These are phyloP conservation scores for Tricholoma sp. DNA, from an alignment of 768 basidiomycete species.

Conservation along the genomic window DNA sequence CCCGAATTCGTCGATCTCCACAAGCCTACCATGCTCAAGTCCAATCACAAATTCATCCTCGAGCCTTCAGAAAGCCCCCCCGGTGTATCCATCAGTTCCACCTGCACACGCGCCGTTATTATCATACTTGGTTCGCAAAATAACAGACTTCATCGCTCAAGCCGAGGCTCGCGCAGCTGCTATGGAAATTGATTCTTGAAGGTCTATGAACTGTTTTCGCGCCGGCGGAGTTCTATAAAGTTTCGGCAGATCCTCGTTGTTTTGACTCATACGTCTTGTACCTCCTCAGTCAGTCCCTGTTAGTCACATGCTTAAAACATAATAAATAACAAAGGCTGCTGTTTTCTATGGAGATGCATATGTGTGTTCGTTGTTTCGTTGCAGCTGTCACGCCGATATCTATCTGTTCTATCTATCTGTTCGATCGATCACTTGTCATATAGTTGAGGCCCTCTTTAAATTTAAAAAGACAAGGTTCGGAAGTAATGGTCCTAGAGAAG, in stretches of 20 bases:
- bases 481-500: no score
- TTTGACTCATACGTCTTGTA: not conserved
- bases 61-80: not conserved
- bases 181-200: slow-evolving; percentile 1
- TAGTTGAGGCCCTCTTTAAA: no score
- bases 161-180: slow-evolving; percentile 6
- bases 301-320: not conserved
- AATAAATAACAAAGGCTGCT: not conserved
- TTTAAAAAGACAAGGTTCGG: no score
- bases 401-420: slow-evolving; percentile 5
- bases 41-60: slow-evolving; percentile 5
- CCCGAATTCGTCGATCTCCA: not conserved
- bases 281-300: not conserved
- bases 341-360: not conserved
- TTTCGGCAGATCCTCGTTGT: not conserved
- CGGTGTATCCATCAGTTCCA: not conserved
- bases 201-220: not conserved
- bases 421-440: slow-evolving; percentile 3
- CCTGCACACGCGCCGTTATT: slow-evolving; percentile 17
- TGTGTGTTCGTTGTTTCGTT: not conserved
- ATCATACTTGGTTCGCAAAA: slow-evolving; percentile 22
- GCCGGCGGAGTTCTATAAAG: not conserved
- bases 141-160: slow-evolving; percentile 12
- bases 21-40: slow-evolving; percentile 1
- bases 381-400: not conserved